These are phyloP conservation scores for Penicillium desertorum DNA, from an alignment of 495 filamentous ascomycete genomes.

Conservation along the genomic window DNA sequence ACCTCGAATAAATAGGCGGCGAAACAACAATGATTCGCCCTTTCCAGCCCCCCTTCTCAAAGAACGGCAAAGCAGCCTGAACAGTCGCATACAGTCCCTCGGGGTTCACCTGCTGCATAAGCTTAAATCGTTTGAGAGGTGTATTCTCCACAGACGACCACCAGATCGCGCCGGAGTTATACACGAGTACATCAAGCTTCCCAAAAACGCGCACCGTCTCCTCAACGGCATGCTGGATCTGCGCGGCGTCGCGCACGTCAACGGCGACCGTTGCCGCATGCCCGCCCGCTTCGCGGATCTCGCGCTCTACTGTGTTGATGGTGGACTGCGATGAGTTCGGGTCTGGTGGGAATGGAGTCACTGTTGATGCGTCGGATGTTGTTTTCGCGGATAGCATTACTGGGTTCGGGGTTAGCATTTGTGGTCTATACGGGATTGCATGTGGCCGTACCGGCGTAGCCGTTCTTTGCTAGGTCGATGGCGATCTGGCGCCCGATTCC, in stretches of 20 bases:
- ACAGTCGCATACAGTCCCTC: constrained; percentile 65
- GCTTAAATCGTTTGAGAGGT: constrained; percentile 72
- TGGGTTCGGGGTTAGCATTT: constrained; percentile 30
- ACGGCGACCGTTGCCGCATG: constrained; percentile 65
- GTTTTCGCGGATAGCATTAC: constrained; percentile 83
- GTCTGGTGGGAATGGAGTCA: constrained; percentile 69
- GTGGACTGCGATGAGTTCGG: constrained; percentile 79
- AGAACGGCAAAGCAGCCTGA: constrained; percentile 64
- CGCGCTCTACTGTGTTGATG: constrained; percentile 78
- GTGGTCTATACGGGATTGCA: not conserved
- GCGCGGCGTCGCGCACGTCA: constrained; percentile 64
- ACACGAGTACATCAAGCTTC: constrained; percentile 70
- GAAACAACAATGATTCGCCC: constrained; percentile 76
- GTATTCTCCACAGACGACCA: constrained; percentile 76
- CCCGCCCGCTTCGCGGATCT: constrained; percentile 68
- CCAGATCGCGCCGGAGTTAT: constrained; percentile 87
- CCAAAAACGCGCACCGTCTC: constrained; percentile 61
- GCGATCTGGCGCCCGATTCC: constrained; percentile 81
- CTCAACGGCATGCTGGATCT: constrained; percentile 61
- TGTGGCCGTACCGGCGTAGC: constrained; percentile 61
- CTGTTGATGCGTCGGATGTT: constrained; percentile 58
- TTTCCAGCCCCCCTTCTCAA: constrained; percentile 51
- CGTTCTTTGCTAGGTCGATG: constrained; percentile 67
- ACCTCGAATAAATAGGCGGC: constrained; percentile 81
- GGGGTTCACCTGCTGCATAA: constrained; percentile 80